These are phyloP conservation scores for Nakazawaea sp. DNA, from an alignment of 805 yeast genomes.

Conservation along the genomic window DNA sequence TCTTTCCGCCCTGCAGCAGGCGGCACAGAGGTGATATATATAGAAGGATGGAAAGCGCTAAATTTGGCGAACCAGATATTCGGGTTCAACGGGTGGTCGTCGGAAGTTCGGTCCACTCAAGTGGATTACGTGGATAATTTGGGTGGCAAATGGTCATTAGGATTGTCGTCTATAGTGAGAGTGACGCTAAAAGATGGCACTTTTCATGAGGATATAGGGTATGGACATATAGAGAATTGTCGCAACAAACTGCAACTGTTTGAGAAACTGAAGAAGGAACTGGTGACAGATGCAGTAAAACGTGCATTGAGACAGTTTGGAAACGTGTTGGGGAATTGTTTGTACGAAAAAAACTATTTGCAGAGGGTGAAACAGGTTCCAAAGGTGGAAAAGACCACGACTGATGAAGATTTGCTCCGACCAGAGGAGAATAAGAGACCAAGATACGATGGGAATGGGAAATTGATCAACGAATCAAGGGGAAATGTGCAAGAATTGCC, in stretches of 20 bases:
- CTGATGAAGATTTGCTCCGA: conserved; percentile 25
- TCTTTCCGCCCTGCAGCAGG: conserved; percentile 74
- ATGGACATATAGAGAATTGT: conserved; percentile 68
- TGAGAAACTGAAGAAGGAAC: conserved; percentile 78
- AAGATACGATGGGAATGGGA: conserved; percentile 12
- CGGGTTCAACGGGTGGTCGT: conserved; percentile 81
- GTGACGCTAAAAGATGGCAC: conserved; percentile 78
- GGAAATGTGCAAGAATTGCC: neutral
- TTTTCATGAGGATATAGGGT: conserved; percentile 70
- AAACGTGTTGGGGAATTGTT: conserved; percentile 72
- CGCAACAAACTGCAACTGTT: conserved; percentile 65
- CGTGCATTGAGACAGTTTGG: conserved; percentile 78
- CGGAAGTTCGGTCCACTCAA: conserved; percentile 57
- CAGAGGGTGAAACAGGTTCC: conserved; percentile 39
- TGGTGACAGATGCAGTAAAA: conserved; percentile 79
- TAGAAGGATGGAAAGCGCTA: conserved; percentile 82
- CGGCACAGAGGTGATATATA: conserved; percentile 58
- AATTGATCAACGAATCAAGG: conserved; percentile 2
- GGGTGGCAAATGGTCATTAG: conserved; percentile 53
- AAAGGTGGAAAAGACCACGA: conserved; percentile 22
- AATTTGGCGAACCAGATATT: conserved; percentile 75
- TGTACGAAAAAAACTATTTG: conserved; percentile 68
- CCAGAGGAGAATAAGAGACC: conserved; percentile 14
- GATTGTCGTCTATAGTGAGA: conserved; percentile 64
- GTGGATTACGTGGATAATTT: conserved; percentile 68